phyloP scores from a whole-genome alignment of 306 rosid species.

The Styphnolobium japonicum region DNA sequence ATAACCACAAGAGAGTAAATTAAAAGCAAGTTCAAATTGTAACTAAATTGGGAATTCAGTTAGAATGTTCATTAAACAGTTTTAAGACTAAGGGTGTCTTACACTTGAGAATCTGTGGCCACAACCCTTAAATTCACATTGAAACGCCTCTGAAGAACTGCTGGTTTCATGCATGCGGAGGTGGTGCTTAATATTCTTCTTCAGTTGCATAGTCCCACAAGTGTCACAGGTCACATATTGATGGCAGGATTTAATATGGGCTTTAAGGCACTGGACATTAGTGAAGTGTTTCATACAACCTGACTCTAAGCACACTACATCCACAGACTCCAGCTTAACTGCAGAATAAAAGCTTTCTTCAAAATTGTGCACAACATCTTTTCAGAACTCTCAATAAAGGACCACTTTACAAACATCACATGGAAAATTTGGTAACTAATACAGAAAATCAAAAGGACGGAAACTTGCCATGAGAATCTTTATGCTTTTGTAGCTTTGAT shows the following conservation, averaged over 20 bases:
- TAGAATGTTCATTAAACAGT: neutral
- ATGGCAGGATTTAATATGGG: slow-evolving; percentile 69
- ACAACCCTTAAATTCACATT: slow-evolving; percentile 59
- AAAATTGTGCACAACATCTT: neutral
- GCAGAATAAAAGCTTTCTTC: slow-evolving; percentile 20
- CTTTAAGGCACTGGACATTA: slow-evolving; percentile 59
- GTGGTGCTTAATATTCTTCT: slow-evolving; percentile 76
- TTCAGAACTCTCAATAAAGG: neutral
- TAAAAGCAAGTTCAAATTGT: neutral
- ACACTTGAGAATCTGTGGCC: slow-evolving; percentile 58
- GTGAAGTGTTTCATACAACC: slow-evolving; percentile 73
- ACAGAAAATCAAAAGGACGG: neutral
- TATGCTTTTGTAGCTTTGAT: slow-evolving; percentile 58
- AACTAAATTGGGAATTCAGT: neutral
- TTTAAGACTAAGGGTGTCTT: slow-evolving; percentile 17
- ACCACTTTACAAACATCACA: neutral
- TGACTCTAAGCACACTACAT: slow-evolving; percentile 63
- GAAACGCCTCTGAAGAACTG: slow-evolving; percentile 29
- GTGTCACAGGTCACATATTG: slow-evolving; percentile 55
- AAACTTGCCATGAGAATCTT: slow-evolving; percentile 74
- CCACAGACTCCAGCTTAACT: slow-evolving; percentile 71
- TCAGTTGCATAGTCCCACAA: slow-evolving; percentile 65
- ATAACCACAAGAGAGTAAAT: neutral
- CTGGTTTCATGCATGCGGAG: slow-evolving; percentile 47
- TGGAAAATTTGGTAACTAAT: neutral